Conservation (phyloP, 108 stramenopile genomes). For the Aurantiochytrium sp. region DNA sequence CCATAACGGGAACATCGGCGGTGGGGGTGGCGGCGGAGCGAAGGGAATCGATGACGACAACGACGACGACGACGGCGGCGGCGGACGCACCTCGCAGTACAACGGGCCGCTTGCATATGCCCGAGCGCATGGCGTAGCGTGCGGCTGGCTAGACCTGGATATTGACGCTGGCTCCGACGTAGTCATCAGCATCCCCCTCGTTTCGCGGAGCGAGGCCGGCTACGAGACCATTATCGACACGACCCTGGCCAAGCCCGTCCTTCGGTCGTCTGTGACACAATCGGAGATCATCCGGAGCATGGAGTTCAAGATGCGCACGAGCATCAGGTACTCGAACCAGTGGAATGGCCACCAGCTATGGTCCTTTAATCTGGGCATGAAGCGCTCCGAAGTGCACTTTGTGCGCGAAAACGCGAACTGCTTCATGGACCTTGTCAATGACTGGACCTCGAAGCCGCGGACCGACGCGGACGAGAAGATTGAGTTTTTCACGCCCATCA, state of each 20-base stretch:
- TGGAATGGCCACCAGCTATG: slow-evolving; percentile 5
- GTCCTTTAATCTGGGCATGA: neutral
- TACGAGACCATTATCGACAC: neutral
- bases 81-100: too few relatives aligned
- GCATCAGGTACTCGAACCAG: neutral
- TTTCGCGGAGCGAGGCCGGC: neutral
- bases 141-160: neutral
- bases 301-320: neutral
- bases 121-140: neutral
- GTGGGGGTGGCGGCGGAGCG: too few relatives aligned
- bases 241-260: neutral
- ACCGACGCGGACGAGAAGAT: neutral
- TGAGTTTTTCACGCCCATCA: neutral
- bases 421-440: neutral
- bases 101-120: neutral
- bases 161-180: neutral
- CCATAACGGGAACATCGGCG: too few relatives aligned
- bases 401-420: neutral
- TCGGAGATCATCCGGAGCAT: neutral
- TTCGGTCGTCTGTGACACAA: slow-evolving; percentile 8
- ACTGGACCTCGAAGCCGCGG: neutral
- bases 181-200: neutral
- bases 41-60: too few relatives aligned
- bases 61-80: too few relatives aligned
- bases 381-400: neutral